These are phyloP conservation scores for Magnusiomyces suaveolens DNA, from an alignment of 1,139 yeast species.

Conservation along the genomic window DNA sequence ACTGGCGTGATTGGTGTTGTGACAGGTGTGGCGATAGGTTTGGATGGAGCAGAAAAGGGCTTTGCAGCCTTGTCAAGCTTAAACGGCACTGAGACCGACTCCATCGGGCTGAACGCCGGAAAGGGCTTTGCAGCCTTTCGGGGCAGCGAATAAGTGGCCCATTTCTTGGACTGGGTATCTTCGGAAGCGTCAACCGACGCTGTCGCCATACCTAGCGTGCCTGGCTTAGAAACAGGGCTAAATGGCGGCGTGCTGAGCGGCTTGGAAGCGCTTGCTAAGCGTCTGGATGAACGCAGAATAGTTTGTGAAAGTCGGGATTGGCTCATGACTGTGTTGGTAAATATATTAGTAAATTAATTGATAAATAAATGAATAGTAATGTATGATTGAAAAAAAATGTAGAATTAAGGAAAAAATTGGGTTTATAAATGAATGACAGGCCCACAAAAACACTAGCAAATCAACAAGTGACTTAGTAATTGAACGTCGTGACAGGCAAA, in stretches of 20 bases:
- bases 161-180: slow-evolving; percentile 4
- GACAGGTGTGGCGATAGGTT: slow-evolving; percentile 12
- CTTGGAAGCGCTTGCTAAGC: slow-evolving; percentile 13
- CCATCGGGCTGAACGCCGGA: not conserved
- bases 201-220: not conserved
- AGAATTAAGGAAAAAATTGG: no score
- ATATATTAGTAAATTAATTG: no score
- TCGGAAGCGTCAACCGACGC: not conserved
- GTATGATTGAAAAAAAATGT: not conserved
- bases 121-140: slow-evolving; percentile 4
- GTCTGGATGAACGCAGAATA: slow-evolving; percentile 13
- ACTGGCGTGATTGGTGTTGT: no score
- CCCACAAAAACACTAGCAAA: no score
- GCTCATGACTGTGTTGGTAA: slow-evolving; percentile 9
- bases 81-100: slow-evolving; percentile 1
- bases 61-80: slow-evolving; percentile 1
- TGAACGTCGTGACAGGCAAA: no score
- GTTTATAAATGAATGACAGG: no score
- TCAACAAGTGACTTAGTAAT: no score
- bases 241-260: slow-evolving; percentile 11
- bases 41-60: not conserved
- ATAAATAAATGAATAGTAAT: not conserved
- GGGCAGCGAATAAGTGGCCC: slow-evolving; percentile 14
- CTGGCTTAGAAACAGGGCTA: not conserved
- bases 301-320: slow-evolving; percentile 8